A percentile compares a stretch with the other conserved stretches of the same genome.
phyloP scores from a whole-genome alignment of 2,329 filamentous ascomycete species.

The Teratosphaeria viscida region DNA sequence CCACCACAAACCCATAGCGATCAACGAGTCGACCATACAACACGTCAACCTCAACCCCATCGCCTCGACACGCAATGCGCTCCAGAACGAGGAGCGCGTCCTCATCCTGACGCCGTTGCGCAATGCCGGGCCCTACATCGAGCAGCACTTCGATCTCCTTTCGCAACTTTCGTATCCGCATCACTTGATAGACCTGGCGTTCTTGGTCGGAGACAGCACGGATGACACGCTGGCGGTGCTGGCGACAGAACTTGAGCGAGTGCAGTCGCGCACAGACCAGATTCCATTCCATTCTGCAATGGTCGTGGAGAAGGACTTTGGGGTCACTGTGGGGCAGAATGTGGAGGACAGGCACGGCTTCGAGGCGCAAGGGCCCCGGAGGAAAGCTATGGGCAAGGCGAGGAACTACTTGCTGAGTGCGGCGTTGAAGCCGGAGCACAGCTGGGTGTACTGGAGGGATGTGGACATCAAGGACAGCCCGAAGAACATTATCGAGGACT shows the following conservation, averaged over 20 bases:
- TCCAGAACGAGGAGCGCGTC: conserved; percentile 72
- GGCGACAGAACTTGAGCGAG: conserved; percentile 71
- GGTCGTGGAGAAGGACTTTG: conserved; percentile 88
- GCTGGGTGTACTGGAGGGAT: conserved; percentile 98
- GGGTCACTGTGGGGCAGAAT: conserved; percentile 60
- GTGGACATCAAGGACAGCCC: conserved; percentile 93
- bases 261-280: conserved; percentile 67
- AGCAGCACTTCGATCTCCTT: conserved; percentile 88
- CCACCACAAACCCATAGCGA: conserved; percentile 74
- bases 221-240: conserved; percentile 89
- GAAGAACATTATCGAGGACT: conserved; percentile 80
- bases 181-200: conserved; percentile 85
- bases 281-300: conserved; percentile 75
- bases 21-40: conserved; percentile 71
- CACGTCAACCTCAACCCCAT: conserved; percentile 78
- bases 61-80: conserved; percentile 66
- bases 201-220: conserved; percentile 81
- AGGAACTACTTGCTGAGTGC: conserved; percentile 83
- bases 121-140: conserved; percentile 71
- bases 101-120: conserved; percentile 88
- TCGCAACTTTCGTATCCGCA: conserved; percentile 88
- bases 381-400: conserved; percentile 81
- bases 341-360: conserved; percentile 80
- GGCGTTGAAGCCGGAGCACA: conserved; percentile 83
- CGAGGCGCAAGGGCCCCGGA: conserved; percentile 74